Evolutionary conservation across 169 alveolate species (phyloP).

Genomic region (Plasmodium coatneyi): DNA sequence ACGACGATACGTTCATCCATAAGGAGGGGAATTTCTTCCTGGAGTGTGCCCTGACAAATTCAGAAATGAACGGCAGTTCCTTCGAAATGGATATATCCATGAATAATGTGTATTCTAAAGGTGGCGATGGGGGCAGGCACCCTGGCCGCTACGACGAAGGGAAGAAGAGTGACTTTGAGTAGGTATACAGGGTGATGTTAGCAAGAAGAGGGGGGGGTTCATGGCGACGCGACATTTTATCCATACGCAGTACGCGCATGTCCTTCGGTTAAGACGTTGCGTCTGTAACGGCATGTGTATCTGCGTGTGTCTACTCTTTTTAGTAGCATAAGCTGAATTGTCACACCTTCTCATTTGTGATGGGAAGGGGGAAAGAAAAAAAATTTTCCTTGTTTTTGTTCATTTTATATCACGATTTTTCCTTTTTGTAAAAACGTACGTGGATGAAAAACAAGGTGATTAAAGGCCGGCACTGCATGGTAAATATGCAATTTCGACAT

Average conservation of each 20-base stretch:
- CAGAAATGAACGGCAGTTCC: slow-evolving; percentile 55
- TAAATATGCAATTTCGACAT: background rate
- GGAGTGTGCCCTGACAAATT: slow-evolving; percentile 56
- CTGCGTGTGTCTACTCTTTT: background rate
- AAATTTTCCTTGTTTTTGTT: background rate
- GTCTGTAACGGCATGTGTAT: background rate
- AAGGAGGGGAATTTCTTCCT: slow-evolving; percentile 65
- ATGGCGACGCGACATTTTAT: background rate
- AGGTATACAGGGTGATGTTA: background rate
- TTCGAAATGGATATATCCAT: slow-evolving; percentile 51
- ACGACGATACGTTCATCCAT: slow-evolving; percentile 64
- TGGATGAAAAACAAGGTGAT: background rate
- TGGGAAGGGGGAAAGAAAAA: background rate
- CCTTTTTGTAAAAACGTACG: background rate
- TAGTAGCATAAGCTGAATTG: background rate
- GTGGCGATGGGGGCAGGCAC: background rate
- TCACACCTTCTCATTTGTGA: background rate
- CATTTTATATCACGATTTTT: background rate
- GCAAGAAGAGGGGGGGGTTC: background rate
- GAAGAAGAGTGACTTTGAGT: background rate
- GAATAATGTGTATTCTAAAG: slow-evolving; percentile 31
- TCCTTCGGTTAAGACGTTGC: background rate
- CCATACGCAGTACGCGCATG: background rate
- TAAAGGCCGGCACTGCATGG: background rate
- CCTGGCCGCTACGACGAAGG: background rate